Evolutionary conservation across 257 asterid species (phyloP), one percentile per base, ranked within the genome.

Genomic region (Plantago elongata): DNA sequence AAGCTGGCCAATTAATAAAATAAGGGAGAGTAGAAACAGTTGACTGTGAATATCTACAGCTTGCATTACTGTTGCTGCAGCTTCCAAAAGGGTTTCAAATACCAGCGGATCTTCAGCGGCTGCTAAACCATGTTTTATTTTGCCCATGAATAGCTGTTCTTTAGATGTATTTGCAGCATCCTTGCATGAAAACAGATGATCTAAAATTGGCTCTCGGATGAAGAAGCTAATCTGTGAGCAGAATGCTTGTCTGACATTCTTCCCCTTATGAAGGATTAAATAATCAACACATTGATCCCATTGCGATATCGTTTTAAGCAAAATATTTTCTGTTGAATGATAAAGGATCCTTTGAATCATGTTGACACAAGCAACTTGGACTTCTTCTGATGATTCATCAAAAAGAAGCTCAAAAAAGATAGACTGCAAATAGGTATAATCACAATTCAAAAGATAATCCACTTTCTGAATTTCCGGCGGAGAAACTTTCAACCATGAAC

Each of bases 81-180:
- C 78, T 79, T 92, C 96, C 17, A 92, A 77, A 73, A 92, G 93
- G 60, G 96, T 84, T 78, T 83, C 91, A 60, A 79, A 67, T 60
- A 89, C 76, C 74, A 78, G 75, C 57, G 96, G 95, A 74, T 92
- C 96, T 64, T 81, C 86, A 62, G 84, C 79, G 66, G 82, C 78
- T 38, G 85, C 86, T 62, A 92, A 64, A 74, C 96, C 95, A 69
- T 89, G 87, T 74, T 86, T 92, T 74, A 92, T 77, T 80, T 78
- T 84, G 74, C 83, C 94, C 88, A 92, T 78, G 78, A 92, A 84
- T 66, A 77, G 78, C 79, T 83, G 87, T 72, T 92, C 98, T 72
- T 78, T 89, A 27, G 91, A 75, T 84, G 74, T 86, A 65, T 73
- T 76, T 58, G 75, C 61, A 60, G 65, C 77, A 62, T 79, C 95